A percentile compares a stretch with the other conserved stretches of the same genome.
phyloP scores from a whole-genome alignment of 176 grass and related monocot genomes.

The Triticum aestivum region IWGSC_CS_RefSeq_v2.1 NC_057797.1:60533722-60534221 shows the following conservation, averaged over 20 bases:
- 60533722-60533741: slow-evolving; percentile 80
- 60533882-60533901: slow-evolving; percentile 75
- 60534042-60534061: slow-evolving; percentile 79
- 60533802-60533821: neutral
- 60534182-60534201: slow-evolving; percentile 99
- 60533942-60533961: slow-evolving; percentile 62
- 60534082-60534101: too few species aligned
- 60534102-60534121: neutral
- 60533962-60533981: slow-evolving; percentile 75
- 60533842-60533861: neutral
- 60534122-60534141: neutral
- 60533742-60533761: slow-evolving; percentile 91
- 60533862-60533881: slow-evolving; percentile 63
- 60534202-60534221: slow-evolving; percentile 99
- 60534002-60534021: slow-evolving; percentile 99
- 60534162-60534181: slow-evolving; percentile 94
- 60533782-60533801: neutral
- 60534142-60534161: slow-evolving; percentile 98
- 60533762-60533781: slow-evolving; percentile 84
- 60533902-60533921: slow-evolving; percentile 75
- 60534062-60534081: neutral
- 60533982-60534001: slow-evolving; percentile 97
- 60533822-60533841: neutral
- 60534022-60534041: slow-evolving; percentile 94
- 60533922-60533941: slow-evolving; percentile 68